Conservation (phyloP, 257 asterid species). For the Solanum commersonii region DNA sequence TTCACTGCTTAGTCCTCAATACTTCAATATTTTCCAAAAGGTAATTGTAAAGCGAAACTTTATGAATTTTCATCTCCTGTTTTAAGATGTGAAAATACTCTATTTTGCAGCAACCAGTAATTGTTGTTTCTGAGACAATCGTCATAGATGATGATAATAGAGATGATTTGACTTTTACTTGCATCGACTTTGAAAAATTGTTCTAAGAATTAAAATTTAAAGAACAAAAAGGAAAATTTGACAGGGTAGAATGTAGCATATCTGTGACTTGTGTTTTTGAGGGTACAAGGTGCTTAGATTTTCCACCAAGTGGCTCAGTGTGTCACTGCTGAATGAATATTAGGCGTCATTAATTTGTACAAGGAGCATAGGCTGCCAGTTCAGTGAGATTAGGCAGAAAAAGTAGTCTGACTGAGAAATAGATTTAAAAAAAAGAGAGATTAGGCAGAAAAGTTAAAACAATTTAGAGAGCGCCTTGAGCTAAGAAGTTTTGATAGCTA, state of each 20-base stretch:
- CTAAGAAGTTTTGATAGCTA: neutral
- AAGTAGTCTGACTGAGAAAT: neutral
- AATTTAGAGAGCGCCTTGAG: neutral
- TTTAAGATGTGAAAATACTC: neutral
- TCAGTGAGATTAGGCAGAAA: neutral
- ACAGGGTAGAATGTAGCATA: neutral
- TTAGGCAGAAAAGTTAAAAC: neutral
- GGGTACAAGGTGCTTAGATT: neutral
- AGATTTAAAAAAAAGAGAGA: neutral
- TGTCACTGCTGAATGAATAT: neutral
- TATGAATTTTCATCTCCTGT: neutral
- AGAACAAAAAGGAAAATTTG: neutral
- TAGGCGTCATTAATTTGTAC: neutral
- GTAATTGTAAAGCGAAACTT: constrained; percentile 21
- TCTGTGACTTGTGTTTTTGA: neutral
- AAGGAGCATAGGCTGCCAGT: neutral
- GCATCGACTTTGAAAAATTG: neutral
- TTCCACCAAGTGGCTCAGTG: neutral
- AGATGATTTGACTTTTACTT: neutral
- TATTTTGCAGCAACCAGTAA: neutral
- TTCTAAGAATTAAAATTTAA: neutral
- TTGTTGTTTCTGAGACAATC: neutral
- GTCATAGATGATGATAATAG: neutral
- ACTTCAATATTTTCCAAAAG: constrained; percentile 72
- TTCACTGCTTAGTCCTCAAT: constrained; percentile 69